phyloP scores from a whole-genome alignment of 306 rosid species.

The Argentina anserina region DNA sequence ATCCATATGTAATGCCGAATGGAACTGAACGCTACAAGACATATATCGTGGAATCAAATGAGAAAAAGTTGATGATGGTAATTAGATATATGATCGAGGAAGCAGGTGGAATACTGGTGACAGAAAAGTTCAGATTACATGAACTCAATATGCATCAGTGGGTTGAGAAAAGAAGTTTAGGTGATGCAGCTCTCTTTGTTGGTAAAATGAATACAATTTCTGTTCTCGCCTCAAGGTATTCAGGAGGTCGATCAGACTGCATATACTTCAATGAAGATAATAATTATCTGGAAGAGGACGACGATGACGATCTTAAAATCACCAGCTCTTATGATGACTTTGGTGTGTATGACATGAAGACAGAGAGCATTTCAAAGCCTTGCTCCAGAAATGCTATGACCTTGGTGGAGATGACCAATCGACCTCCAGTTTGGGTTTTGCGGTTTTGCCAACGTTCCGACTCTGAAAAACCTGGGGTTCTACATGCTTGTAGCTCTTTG shows the following conservation, averaged over 20 bases:
- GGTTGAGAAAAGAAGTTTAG: not conserved
- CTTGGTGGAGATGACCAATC: not conserved
- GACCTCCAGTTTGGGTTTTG: not conserved
- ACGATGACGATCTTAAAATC: not conserved
- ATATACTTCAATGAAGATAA: not conserved
- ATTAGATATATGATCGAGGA: not conserved
- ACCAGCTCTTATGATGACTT: not conserved
- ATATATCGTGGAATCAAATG: not conserved
- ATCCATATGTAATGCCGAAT: not conserved
- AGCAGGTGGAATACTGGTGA: not conserved
- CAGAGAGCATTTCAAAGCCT: not conserved
- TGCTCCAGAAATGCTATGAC: not conserved
- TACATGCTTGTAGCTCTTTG: not conserved
- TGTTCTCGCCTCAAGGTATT: not conserved
- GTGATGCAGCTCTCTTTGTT: not conserved
- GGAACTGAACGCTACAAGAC: not conserved
- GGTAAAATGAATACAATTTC: not conserved
- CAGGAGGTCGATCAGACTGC: not conserved
- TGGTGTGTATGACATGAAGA: slow-evolving; percentile 2
- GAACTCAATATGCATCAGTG: not conserved
- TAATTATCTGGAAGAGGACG: not conserved
- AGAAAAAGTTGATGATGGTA: not conserved
- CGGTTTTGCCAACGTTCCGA: not conserved
- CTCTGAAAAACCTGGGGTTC: not conserved
- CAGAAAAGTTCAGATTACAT: not conserved